Percentiles rank a stretch among this genome's conserved stretches.
These are phyloP conservation scores for Oryza australiensis DNA, from an alignment of 176 grass and related monocot species.

Conservation along the genomic window DNA sequence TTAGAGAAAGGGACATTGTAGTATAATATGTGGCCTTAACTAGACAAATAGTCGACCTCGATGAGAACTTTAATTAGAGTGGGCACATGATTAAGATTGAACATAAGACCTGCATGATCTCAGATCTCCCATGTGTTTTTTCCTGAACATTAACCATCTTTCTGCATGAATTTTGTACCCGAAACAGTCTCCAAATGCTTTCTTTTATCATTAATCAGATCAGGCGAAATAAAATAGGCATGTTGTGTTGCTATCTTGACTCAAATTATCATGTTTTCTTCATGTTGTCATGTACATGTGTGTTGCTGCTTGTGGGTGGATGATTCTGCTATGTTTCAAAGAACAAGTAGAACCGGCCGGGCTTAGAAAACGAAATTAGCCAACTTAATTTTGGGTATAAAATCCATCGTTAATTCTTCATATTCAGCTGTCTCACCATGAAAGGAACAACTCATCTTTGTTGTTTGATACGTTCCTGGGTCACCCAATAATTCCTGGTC, in stretches of 20 bases:
- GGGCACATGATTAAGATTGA: conserved; percentile 13
- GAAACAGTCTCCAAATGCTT: background rate
- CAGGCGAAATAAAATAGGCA: background rate
- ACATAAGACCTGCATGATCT: background rate
- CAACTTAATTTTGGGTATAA: background rate
- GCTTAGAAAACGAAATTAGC: conserved; percentile 16
- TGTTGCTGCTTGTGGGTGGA: background rate
- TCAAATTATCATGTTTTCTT: background rate
- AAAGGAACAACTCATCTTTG: conserved; percentile 15
- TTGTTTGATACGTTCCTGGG: background rate
- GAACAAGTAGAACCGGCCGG: conserved; percentile 5
- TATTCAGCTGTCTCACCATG: conserved; percentile 4
- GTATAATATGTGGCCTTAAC: background rate
- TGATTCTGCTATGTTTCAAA: conserved; percentile 19
- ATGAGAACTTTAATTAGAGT: background rate
- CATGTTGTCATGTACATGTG: background rate
- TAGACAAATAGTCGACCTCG: conserved; percentile 16
- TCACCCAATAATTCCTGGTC: background rate
- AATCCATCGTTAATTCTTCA: background rate
- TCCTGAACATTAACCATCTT: background rate
- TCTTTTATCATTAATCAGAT: background rate
- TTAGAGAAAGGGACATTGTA: conserved; percentile 20
- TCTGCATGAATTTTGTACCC: background rate
- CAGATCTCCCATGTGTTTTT: background rate
- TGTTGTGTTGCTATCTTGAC: conserved; percentile 15